A percentile compares a stretch with the other conserved stretches of the same genome.
Conservation (phyloP, 192 early-diverging fungal genomes). For the Funneliformis mosseae region DNA sequence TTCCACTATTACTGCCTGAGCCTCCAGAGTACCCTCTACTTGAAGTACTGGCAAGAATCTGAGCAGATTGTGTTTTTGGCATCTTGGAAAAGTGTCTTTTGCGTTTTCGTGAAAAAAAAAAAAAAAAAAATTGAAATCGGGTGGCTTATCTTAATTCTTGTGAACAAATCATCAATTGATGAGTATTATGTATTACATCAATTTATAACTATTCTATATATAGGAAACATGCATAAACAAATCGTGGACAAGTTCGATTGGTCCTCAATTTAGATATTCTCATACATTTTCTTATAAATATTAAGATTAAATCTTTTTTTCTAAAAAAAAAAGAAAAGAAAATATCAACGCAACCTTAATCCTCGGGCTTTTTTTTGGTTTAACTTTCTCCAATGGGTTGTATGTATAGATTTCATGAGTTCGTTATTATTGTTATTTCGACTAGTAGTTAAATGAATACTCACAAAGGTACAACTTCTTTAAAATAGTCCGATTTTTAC, state of each 20-base stretch:
- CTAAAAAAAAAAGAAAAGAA: not conserved
- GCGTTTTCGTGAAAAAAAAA: not conserved
- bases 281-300: not conserved
- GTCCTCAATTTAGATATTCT: not conserved
- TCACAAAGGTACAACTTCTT: conserved; percentile 12
- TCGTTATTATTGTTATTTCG: not conserved
- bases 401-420: not conserved
- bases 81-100: not conserved
- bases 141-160: not conserved
- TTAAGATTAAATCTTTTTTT: not conserved
- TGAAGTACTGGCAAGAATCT: not conserved
- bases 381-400: conserved; percentile 22
- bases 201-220: not conserved
- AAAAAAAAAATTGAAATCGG: not conserved
- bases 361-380: not conserved
- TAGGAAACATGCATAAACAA: not conserved
- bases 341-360: not conserved
- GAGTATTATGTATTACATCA: conserved; percentile 3
- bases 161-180: conserved; percentile 22
- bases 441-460: not conserved
- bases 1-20: not conserved
- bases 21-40: not conserved
- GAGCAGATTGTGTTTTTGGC: not conserved
- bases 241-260: conserved; percentile 13
- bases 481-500: conserved; percentile 85